Evolutionary conservation across 2,329 filamentous ascomycete genomes (phyloP).

Genomic region (Westerdykella ornata): DNA sequence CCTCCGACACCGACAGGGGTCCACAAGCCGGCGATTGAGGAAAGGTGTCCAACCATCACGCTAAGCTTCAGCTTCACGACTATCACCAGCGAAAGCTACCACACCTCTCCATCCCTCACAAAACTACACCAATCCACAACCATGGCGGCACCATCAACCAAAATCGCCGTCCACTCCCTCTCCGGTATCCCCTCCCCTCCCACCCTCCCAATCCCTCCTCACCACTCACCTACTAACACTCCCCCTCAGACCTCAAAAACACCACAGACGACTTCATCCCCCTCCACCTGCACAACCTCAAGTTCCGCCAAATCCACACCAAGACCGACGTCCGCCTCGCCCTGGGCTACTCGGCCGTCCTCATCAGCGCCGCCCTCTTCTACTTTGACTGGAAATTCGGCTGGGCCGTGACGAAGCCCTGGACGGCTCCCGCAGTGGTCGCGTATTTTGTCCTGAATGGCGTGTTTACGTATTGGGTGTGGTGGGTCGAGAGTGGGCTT

Average conservation of each 20-base stretch:
- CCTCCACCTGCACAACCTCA: constrained; percentile 85
- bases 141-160: constrained; percentile 38
- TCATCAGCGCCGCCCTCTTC: constrained; percentile 76
- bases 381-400: constrained; percentile 86
- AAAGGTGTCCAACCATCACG: constrained; percentile 31
- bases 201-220: no score
- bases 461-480: constrained; percentile 76
- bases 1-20: constrained; percentile 22
- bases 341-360: constrained; percentile 76
- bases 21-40: constrained; percentile 26
- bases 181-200: constrained; percentile 44
- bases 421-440: constrained; percentile 71
- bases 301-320: constrained; percentile 73
- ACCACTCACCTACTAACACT: constrained; percentile 11
- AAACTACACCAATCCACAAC: background rate
- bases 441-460: constrained; percentile 75
- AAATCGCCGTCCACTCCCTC: constrained; percentile 61
- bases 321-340: constrained; percentile 75
- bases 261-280: constrained; percentile 91
- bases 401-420: constrained; percentile 78
- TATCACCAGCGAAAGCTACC: background rate
- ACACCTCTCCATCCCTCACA: constrained; percentile 1
- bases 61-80: constrained; percentile 6
- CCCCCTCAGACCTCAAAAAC: constrained; percentile 76
- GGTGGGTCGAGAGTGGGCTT: constrained; percentile 70